Evolutionary conservation across 176 grass and related monocot genomes (phyloP).

Genomic region (Aegilops sharonensis): DNA sequence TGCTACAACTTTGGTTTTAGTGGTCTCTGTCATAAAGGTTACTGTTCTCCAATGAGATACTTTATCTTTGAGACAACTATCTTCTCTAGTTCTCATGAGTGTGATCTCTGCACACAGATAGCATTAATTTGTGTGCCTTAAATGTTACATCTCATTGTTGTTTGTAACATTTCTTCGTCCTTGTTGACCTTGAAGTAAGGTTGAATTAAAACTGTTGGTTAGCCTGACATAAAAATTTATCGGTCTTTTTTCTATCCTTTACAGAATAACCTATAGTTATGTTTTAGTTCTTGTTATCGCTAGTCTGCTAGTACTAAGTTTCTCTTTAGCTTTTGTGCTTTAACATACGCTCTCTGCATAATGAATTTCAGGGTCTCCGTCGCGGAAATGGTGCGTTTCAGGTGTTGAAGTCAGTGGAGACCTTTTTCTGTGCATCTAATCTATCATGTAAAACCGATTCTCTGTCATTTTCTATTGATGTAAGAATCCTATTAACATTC

Average conservation of each 20-base stretch:
- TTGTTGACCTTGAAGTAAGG: neutral
- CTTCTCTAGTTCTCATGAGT: neutral
- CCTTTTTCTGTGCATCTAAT: slow-evolving; percentile 62
- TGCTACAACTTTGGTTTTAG: neutral
- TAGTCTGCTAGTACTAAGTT: neutral
- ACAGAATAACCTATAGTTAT: neutral
- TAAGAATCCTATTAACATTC: slow-evolving; percentile 40
- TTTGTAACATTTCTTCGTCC: neutral
- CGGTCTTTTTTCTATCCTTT: neutral
- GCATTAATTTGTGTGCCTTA: neutral
- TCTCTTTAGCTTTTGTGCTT: neutral
- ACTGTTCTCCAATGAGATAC: neutral
- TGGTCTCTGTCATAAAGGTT: neutral
- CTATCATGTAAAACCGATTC: slow-evolving; percentile 68
- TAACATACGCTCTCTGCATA: neutral
- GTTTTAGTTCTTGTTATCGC: neutral
- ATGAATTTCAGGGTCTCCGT: slow-evolving; percentile 60
- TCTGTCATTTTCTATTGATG: slow-evolving; percentile 62
- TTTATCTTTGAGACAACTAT: neutral
- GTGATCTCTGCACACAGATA: neutral
- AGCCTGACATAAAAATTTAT: neutral
- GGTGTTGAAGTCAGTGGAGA: slow-evolving; percentile 72
- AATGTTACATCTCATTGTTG: neutral
- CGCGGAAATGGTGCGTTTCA: slow-evolving; percentile 67
- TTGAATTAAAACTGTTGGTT: neutral